Evolutionary conservation across 2,329 filamentous ascomycete genomes (phyloP), one percentile per base, ranked within the genome.

Genomic region (Phyllosticta ampelicida): DNA sequence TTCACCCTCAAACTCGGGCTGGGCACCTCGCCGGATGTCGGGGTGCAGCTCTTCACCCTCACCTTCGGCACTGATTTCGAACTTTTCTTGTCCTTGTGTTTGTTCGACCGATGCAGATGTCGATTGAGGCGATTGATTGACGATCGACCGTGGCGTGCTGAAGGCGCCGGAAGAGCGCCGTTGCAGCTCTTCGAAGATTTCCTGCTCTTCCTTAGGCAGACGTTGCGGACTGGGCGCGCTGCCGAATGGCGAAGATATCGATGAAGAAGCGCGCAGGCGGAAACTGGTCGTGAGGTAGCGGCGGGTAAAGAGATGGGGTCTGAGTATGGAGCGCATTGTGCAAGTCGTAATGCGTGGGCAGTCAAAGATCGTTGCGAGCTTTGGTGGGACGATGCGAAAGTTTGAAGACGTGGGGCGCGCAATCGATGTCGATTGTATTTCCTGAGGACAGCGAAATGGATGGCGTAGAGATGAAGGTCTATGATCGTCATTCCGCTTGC

Each of bases 1-100:
- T 56, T 97, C 91, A 60, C 94, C 94, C 64, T 92, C 85, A 66
- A 99, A 99, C 75, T 97, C 92, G 1, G 94, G 91, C 66, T 85
- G 82, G 50, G 90, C 86, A 36, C 92, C 92, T 62, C 84, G 77
- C 63, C 86, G 79, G 59, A 92, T 75, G 70, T 90, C 84, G 0
- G 85, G 85, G 68, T 89, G 86, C 19, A 87, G 70, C 61, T 86
- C 81, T 59, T 85, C 83, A 61, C 83, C 84, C 54, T 82, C 76
- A 48, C 79, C 80, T n/a, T 76, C 75, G 19, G 79, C 78, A 55
- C 78, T 74, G 21, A 82, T 73, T 64, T 74, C 71, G 28, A 75
- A 56, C 10, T 48, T 72, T 36, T 75, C 68, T 16, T n/a, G 13
- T 4, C 36, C 13, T 16, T 18, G 1, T 44, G 36, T n/a, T 16